Base-by-base conservation (phyloP, 2,329 filamentous ascomycete genomes). In the Paracorniculantispora psalliotae region DNA sequence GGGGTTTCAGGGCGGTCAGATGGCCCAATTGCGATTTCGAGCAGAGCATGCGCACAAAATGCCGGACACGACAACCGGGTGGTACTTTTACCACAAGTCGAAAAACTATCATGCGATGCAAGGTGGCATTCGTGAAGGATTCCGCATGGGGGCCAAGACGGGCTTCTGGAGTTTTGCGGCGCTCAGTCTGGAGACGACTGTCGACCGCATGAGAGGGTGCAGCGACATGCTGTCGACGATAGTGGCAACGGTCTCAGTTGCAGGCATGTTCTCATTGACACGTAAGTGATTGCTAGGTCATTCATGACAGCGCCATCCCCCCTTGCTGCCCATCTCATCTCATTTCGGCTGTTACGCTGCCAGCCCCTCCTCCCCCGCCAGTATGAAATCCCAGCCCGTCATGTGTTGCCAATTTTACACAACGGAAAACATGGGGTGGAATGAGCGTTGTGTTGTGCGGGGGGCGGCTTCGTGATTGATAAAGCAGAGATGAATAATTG, bases 31-130 rank as follows among this genome's bases (percentile, higher is more conserved):
- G 60, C 88, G 89, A 41, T 99, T 97, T 77, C 88, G 93, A 58
- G 94, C 94, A 61, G 94, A 99, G 75, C 96, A 99, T 70, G 92
- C 94, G 1, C 94, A 99, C 79, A 90, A 93, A 64, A 85, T 97
- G 62, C 94, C 94, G 21, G 86, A 84, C 3, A 87, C 87, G 1
- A 87, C 90, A 26, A 85, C 87, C 2, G 93, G 92, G 19, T 99
- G 94, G 94, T 99, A 93, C 71, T 83, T 97, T n/a, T 99, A 99
- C 74, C 93, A 97, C 79, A 97, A 97, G 76, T 91, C 86, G 71
- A 97, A 97, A 75, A 97, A 96, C 74, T 97, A 99, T 77, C 86
- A 91, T 67, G 83, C 89, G 54, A 87, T 90, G 67, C 81, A 89
- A 23, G 90, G 89, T 6, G 93, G 89, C 0, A 77, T 96, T 19